Evolutionary conservation across 129 eudicot species (phyloP).

Genomic region (Daucus carota): DH1_v3.0 NC_030389.2:6655001-6655500

Average conservation of each 20-base stretch:
- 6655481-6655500: neutral
- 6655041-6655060: constrained; percentile 90
- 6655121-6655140: constrained; percentile 95
- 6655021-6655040: constrained; percentile 92
- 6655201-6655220: neutral
- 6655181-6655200: constrained; percentile 37
- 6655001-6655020: constrained; percentile 91
- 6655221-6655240: neutral
- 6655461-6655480: too few species aligned
- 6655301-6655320: too few species aligned
- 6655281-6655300: neutral
- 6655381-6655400: too few species aligned
- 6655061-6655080: constrained; percentile 82
- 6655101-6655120: constrained; percentile 92
- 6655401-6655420: neutral
- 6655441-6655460: neutral
- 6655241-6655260: neutral
- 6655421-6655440: neutral
- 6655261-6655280: neutral
- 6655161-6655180: constrained; percentile 84
- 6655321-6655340: too few species aligned
- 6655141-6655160: constrained; percentile 94
- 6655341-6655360: too few species aligned
- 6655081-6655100: constrained; percentile 83
- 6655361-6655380: too few species aligned